These are phyloP conservation scores for Xylaria nigripes DNA, from an alignment of 495 filamentous ascomycete species.

Conservation along the genomic window DNA sequence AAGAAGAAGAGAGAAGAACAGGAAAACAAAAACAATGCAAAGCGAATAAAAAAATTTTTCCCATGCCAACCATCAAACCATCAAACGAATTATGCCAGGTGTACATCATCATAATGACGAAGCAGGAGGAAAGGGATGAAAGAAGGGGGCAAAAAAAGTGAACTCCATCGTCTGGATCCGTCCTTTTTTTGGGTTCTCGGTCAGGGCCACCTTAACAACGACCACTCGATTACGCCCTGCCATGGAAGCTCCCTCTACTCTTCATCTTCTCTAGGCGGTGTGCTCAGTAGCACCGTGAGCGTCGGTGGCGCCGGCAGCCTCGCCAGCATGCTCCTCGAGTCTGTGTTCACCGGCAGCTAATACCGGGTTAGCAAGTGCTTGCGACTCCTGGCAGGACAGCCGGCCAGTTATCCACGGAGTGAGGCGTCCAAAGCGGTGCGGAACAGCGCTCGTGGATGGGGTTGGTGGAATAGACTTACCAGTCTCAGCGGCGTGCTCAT, in stretches of 20 bases:
- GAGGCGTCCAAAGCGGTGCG: background rate
- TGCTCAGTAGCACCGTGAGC: slow-evolving; percentile 13
- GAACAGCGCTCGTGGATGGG: background rate
- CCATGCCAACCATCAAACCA: background rate
- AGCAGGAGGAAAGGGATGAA: background rate
- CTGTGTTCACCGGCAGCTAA: slow-evolving; percentile 8
- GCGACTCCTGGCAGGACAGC: background rate
- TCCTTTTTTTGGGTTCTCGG: background rate
- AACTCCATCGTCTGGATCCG: background rate
- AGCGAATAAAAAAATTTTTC: too few relatives aligned
- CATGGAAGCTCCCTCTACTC: background rate
- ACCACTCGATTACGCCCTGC: background rate
- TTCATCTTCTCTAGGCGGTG: background rate
- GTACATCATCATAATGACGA: background rate
- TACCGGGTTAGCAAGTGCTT: slow-evolving; percentile 4
- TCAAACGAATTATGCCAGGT: background rate
- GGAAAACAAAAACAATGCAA: too few relatives aligned
- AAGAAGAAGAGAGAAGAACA: too few relatives aligned
- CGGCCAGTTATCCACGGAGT: background rate
- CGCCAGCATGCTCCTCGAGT: slow-evolving; percentile 30
- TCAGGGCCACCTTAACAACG: background rate
- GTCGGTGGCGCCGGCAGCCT: slow-evolving; percentile 12
- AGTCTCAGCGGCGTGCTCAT: slow-evolving; percentile 2
- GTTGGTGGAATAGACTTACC: slow-evolving; percentile 1
- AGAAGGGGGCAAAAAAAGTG: background rate